phyloP scores from a whole-genome alignment of 2,329 filamentous ascomycete genomes.

The Dendrostoma leiphaemia region DNA sequence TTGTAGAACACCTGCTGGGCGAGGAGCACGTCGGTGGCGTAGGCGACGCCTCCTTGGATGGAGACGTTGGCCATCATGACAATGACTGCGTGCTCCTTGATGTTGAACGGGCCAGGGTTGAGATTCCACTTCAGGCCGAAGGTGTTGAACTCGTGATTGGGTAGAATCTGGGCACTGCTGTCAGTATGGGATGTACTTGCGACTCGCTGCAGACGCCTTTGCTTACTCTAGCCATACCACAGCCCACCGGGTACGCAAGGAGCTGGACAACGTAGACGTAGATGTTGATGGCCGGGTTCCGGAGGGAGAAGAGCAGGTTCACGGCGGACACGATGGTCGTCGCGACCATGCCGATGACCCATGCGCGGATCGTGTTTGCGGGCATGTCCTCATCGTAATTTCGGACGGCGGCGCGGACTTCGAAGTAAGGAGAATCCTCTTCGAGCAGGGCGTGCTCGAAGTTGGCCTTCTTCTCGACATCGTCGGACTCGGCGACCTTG shows the following conservation, averaged over 20 bases:
- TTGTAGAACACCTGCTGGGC: constrained; percentile 47
- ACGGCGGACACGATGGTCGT: constrained; percentile 13
- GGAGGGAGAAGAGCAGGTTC: constrained; percentile 14
- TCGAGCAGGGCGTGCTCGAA: constrained; percentile 15
- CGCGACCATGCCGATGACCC: constrained; percentile 12
- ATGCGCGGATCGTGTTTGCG: constrained; percentile 15
- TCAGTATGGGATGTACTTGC: too few relatives aligned
- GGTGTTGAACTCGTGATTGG: constrained; percentile 23
- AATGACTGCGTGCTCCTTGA: constrained; percentile 33
- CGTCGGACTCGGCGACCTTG: constrained; percentile 12
- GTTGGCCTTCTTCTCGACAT: constrained; percentile 18
- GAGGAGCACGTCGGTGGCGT: constrained; percentile 39
- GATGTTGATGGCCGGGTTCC: constrained; percentile 12
- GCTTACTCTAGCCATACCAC: constrained; percentile 10
- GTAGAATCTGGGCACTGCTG: constrained; percentile 2
- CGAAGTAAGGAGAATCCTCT: constrained; percentile 18
- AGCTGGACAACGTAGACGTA: constrained; percentile 16
- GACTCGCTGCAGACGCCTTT: too few relatives aligned
- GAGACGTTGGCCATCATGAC: constrained; percentile 30
- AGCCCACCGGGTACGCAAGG: constrained; percentile 10
- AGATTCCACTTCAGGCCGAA: constrained; percentile 25
- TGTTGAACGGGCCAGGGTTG: constrained; percentile 32
- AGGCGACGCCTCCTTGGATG: constrained; percentile 24
- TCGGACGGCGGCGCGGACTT: constrained; percentile 29
- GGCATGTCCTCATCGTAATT: constrained; percentile 18